Conservation (phyloP, 1,139 yeast species). For the Sugiyamaella castrensis region DNA sequence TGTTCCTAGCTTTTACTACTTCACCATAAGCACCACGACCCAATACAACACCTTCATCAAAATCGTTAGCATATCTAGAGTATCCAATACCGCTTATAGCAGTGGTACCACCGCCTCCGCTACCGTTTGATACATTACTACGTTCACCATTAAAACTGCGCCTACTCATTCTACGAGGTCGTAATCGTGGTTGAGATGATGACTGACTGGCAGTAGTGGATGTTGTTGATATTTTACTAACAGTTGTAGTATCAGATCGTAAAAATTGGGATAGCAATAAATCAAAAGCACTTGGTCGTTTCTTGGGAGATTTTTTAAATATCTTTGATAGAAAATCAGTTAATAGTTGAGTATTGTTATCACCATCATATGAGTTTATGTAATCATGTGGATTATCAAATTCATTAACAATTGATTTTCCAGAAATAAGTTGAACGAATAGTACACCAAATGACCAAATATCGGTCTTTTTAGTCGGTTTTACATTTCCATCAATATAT, state of each 20-base stretch:
- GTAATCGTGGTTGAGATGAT: not conserved
- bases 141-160: no score
- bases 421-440: slow-evolving; percentile 68
- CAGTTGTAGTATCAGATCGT: slow-evolving; percentile 51
- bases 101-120: no score
- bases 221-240: no score
- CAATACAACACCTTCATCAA: slow-evolving; percentile 87
- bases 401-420: slow-evolving; percentile 51
- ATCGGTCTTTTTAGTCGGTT: slow-evolving; percentile 76
- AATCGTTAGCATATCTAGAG: slow-evolving; percentile 74
- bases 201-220: slow-evolving; percentile 1
- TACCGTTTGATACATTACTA: no score
- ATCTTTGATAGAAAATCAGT: slow-evolving; percentile 65
- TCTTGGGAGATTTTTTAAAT: slow-evolving; percentile 63
- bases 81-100: slow-evolving; percentile 3
- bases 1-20: slow-evolving; percentile 90
- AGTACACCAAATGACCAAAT: slow-evolving; percentile 89
- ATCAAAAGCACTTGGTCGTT: slow-evolving; percentile 79
- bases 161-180: no score
- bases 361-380: slow-evolving; percentile 40
- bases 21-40: slow-evolving; percentile 98
- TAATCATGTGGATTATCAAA: slow-evolving; percentile 64
- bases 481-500: slow-evolving; percentile 37
- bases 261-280: slow-evolving; percentile 78
- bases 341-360: slow-evolving; percentile 48